phyloP scores from a whole-genome alignment of 192 early-diverging fungal species.

The Diversispora eburnea region DNA sequence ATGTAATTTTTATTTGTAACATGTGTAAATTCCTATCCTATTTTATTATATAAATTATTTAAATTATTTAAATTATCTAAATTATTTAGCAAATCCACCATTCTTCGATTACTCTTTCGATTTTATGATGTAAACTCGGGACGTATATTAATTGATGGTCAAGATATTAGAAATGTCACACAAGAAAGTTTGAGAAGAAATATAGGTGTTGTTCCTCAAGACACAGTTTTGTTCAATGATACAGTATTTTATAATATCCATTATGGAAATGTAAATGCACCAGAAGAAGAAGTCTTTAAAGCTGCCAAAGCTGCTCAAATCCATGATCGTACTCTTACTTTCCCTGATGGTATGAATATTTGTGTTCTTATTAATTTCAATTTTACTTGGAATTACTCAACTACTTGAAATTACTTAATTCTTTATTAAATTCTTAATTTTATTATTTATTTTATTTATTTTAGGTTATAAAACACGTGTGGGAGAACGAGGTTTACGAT shows the following conservation, averaged over 20 bases:
- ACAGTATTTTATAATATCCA: conserved; percentile 93
- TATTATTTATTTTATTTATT: conserved; percentile 10
- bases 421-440: conserved; percentile 3
- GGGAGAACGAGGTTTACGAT: conserved; percentile 68
- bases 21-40: background rate
- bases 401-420: too few relatives aligned
- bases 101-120: conserved; percentile 78
- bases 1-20: conserved; percentile 11
- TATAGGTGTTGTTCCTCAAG: conserved; percentile 93
- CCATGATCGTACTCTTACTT: conserved; percentile 71
- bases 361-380: background rate
- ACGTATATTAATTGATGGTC: conserved; percentile 83
- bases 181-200: conserved; percentile 72
- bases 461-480: conserved; percentile 56
- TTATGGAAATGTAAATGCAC: conserved; percentile 70
- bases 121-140: conserved; percentile 87
- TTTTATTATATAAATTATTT: background rate
- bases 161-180: conserved; percentile 63
- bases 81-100: conserved; percentile 56
- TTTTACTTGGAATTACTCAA: too few relatives aligned
- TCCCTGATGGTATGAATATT: conserved; percentile 63
- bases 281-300: conserved; percentile 61
- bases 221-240: conserved; percentile 96
- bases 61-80: background rate
- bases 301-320: conserved; percentile 78